Evolutionary conservation across 192 early-diverging fungal genomes (phyloP).

Genomic region (Jimgerdemannia lactiflua): DNA sequence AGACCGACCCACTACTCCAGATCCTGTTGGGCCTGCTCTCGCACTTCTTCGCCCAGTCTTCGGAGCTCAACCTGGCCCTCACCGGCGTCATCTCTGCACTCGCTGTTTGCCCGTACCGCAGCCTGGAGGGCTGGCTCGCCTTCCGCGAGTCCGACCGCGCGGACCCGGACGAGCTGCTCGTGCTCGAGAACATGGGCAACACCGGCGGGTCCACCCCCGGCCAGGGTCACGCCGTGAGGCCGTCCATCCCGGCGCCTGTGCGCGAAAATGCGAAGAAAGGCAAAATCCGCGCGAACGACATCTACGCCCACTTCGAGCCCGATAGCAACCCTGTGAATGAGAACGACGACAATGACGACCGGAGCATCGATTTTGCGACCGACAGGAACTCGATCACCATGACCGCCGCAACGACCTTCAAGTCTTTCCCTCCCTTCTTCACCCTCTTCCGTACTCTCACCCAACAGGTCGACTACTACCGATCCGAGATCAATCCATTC

Average conservation of each 20-base stretch:
- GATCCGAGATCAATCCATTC: constrained; percentile 55
- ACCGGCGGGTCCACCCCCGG: not conserved
- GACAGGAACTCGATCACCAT: constrained; percentile 27
- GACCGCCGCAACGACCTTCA: constrained; percentile 33
- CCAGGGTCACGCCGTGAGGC: not conserved
- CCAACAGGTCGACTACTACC: constrained; percentile 64
- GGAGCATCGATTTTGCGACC: constrained; percentile 31
- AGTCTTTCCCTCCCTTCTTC: constrained; percentile 60
- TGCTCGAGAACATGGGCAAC: constrained; percentile 12
- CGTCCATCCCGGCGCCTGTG: not conserved
- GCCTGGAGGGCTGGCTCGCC: constrained; percentile 70
- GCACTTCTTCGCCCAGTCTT: constrained; percentile 84
- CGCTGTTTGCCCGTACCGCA: constrained; percentile 70
- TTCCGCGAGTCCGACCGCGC: constrained; percentile 45
- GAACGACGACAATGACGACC: constrained; percentile 40
- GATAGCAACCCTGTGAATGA: constrained; percentile 27
- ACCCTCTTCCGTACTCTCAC: constrained; percentile 61
- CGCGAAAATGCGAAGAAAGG: not conserved
- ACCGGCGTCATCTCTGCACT: constrained; percentile 89
- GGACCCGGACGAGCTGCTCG: constrained; percentile 30
- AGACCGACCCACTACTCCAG: constrained; percentile 63
- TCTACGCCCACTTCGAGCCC: constrained; percentile 21
- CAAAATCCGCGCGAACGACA: constrained; percentile 36
- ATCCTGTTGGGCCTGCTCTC: constrained; percentile 64
- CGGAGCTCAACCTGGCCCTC: constrained; percentile 85